Conservation (phyloP, 2,329 filamentous ascomycete genomes). For the Ploettnerulaceae sp. region DNA sequence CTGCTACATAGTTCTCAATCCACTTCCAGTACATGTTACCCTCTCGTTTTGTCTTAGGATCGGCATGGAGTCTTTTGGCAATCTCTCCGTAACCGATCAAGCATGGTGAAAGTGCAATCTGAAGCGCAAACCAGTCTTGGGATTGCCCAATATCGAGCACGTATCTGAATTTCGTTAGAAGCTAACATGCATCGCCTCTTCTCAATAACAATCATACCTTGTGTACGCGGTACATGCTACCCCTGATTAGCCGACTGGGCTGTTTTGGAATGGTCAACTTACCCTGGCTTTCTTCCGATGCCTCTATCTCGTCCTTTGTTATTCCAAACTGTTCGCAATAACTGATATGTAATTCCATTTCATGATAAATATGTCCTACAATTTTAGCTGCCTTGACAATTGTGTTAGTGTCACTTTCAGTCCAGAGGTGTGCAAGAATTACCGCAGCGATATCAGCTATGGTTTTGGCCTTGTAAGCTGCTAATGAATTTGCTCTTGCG, state of each 20-base stretch:
- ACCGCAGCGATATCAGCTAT: conserved; percentile 69
- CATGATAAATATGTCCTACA: conserved; percentile 69
- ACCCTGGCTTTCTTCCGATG: conserved; percentile 70
- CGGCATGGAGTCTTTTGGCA: conserved; percentile 63
- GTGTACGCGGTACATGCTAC: conserved; percentile 75
- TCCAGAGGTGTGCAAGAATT: conserved; percentile 33
- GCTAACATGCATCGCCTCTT: neutral
- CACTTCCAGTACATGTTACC: conserved; percentile 81
- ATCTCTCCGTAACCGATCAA: conserved; percentile 84
- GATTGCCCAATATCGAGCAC: conserved; percentile 84
- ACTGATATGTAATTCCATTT: conserved; percentile 74
- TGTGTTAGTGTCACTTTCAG: neutral
- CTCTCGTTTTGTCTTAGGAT: conserved; percentile 54
- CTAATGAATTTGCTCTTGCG: conserved; percentile 77
- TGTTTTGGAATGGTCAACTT: conserved; percentile 15
- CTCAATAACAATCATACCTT: conserved; percentile 28
- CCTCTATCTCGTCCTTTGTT: conserved; percentile 65
- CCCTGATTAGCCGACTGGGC: conserved; percentile 14
- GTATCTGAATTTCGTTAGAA: conserved; percentile 47
- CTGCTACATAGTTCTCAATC: conserved; percentile 83
- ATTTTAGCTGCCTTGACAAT: conserved; percentile 56
- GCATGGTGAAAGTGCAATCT: conserved; percentile 80
- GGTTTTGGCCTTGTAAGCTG: conserved; percentile 75
- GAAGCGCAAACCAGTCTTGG: conserved; percentile 82
- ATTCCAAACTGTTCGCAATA: conserved; percentile 83